A percentile compares a stretch with the other conserved stretches of the same genome.
Evolutionary conservation across 345 rosid genomes (phyloP).

Genomic region (Kernera saxatilis): DNA sequence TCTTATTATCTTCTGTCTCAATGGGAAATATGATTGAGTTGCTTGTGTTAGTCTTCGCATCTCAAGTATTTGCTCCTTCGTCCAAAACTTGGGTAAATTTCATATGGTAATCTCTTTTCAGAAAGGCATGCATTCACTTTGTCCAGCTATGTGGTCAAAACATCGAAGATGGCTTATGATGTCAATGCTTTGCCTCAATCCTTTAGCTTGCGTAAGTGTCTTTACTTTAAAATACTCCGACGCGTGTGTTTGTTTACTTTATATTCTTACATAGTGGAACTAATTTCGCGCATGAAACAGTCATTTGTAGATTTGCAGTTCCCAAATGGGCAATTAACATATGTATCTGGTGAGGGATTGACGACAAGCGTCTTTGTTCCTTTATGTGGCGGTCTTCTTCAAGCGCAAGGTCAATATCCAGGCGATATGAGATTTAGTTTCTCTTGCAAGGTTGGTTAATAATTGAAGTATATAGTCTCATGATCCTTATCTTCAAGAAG

Average conservation of each 20-base stretch:
- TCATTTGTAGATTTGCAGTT: conserved; percentile 92
- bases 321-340: conserved; percentile 89
- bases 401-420: conserved; percentile 96
- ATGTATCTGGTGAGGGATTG: conserved; percentile 87
- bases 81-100: neutral
- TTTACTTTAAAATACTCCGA: neutral
- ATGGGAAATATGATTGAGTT: neutral
- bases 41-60: neutral
- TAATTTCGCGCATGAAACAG: conserved; percentile 32
- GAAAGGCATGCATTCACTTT: conserved; percentile 95
- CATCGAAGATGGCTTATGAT: conserved; percentile 95
- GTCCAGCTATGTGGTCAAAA: conserved; percentile 98
- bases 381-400: conserved; percentile 83
- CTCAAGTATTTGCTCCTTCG: neutral
- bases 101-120: conserved; percentile 28
- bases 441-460: conserved; percentile 63
- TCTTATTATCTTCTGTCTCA: neutral
- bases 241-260: neutral
- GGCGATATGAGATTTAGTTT: conserved; percentile 97
- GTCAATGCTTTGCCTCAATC: conserved; percentile 96
- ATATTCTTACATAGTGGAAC: neutral
- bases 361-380: conserved; percentile 90
- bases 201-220: conserved; percentile 78
- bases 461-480: neutral
- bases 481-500: neutral